Conservation (phyloP, 805 yeast genomes). For the Ogataea corticis region DNA sequence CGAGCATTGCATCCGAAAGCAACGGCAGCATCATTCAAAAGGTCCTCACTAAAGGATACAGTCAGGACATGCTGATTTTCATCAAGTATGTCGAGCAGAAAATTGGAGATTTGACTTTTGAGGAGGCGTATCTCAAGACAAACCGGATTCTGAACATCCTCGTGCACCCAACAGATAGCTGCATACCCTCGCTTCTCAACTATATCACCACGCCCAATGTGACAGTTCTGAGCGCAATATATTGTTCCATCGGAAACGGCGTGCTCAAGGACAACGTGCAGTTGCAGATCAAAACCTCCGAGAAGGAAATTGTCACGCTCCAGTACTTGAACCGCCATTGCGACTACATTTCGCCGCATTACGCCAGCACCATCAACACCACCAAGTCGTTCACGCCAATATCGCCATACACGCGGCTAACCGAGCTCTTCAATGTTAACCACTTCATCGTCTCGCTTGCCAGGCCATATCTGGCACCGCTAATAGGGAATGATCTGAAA, state of each 20-base stretch:
- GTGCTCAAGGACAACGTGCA: conserved; percentile 64
- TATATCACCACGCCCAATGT: conserved; percentile 94
- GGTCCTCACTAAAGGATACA: conserved; percentile 75
- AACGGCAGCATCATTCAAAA: conserved; percentile 69
- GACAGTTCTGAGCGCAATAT: conserved; percentile 84
- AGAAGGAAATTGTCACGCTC: conserved; percentile 47
- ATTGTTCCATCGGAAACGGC: conserved; percentile 79
- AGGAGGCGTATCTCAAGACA: conserved; percentile 82
- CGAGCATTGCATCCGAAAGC: conserved; percentile 31
- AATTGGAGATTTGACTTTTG: conserved; percentile 85
- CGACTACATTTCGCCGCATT: conserved; percentile 44
- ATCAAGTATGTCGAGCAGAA: conserved; percentile 73
- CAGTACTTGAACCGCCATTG: conserved; percentile 34
- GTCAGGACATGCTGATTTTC: conserved; percentile 80
- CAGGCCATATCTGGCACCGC: conserved; percentile 90
- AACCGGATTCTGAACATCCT: conserved; percentile 81
- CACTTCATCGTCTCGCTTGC: conserved; percentile 90
- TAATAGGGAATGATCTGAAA: conserved; percentile 78
- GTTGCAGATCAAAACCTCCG: conserved; percentile 55
- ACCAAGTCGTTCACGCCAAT: conserved; percentile 27
- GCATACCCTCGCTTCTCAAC: conserved; percentile 74
- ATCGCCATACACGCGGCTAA: conserved; percentile 81
- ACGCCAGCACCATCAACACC: conserved; percentile 35
- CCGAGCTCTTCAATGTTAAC: conserved; percentile 93
- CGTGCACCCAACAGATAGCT: conserved; percentile 73